Conservation (phyloP, 2,329 filamentous ascomycete genomes). For the Colletotrichum camelliae region DNA sequence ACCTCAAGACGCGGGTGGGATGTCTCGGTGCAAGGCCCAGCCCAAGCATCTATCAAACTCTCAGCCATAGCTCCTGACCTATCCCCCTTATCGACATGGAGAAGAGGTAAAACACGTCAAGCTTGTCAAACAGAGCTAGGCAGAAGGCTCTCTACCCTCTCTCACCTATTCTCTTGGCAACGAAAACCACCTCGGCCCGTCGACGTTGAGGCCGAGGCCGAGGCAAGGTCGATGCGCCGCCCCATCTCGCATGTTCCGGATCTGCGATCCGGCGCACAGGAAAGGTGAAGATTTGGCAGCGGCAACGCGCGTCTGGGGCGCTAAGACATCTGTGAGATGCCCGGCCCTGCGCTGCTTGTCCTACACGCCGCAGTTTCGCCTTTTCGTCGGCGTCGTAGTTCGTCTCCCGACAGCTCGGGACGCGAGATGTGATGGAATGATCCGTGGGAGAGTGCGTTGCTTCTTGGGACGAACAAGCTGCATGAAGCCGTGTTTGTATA, state of each 20-base stretch:
- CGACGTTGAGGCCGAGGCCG: not conserved
- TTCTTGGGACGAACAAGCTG: not conserved
- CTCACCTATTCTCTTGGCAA: not conserved
- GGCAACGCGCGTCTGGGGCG: not conserved
- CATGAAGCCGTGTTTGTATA: not conserved
- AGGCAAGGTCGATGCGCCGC: not conserved
- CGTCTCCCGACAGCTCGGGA: not conserved
- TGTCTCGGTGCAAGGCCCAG: not conserved
- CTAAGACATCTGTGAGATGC: not conserved
- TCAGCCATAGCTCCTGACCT: not conserved
- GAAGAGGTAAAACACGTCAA: not conserved
- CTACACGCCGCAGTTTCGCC: not conserved
- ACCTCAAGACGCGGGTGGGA: not conserved
- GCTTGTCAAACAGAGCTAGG: not conserved
- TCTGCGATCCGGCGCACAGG: not conserved
- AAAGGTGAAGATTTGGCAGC: not conserved
- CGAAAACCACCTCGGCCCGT: not conserved
- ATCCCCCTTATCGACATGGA: not conserved
- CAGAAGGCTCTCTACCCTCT: not conserved
- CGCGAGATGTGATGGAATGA: not conserved
- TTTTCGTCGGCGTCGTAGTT: not conserved
- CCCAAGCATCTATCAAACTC: not conserved
- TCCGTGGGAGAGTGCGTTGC: not conserved
- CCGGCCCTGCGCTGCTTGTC: not conserved
- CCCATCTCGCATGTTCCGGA: not conserved